Base-by-base conservation (phyloP, 2,329 filamentous ascomycete species). In the Aspergillus neoniger region DNA sequence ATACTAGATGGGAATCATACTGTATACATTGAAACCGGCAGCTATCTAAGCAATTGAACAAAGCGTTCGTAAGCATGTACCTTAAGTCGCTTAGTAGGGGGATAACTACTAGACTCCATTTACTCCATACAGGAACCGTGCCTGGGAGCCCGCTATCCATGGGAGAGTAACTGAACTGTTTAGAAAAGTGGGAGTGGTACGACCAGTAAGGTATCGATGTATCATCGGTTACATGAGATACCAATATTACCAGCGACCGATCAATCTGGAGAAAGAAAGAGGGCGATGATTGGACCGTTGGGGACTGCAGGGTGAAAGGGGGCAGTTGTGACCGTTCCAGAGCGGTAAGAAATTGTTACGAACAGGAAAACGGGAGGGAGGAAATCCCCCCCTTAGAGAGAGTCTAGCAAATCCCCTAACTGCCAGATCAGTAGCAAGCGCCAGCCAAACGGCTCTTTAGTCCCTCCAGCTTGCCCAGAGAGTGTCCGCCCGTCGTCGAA, bases 261-360 rank as follows among this genome's bases (percentile, higher is more conserved):
- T 44, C 41, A 55, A 39, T 64, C 66, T 67, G 66, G 67, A 65
- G 66, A 63, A 64, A 41, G 7, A 53, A 60, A 19, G 52, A 52
- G 55, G 58, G 52, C 57, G 58, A 65, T 73, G 69, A 70, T 71
- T 71, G 68, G 69, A 47, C 41, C 9, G 14, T 12, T 5, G 8
- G 53, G 62, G 39, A 53, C 30, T 63, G 55, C 36, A 61, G 58
- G 67, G 63, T 62, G 65, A 68, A 72, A 72, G 64, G 68, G 69
- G 69, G 67, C 19, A 21, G 51, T 14, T 7, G 38, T 30, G 41
- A 52, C 58, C 49, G 47, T 39, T 36, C 32, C 32, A 36, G 32
- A 36, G 12, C 4, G 32, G 32, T 36, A 36, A 36, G 25, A 36
- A 36, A 14, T 12, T 36, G 32, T 14, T 36, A 36, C 32, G 32